phyloP scores from a whole-genome alignment of 192 early-diverging fungal genomes.

The Coemansia sp. region DNA sequence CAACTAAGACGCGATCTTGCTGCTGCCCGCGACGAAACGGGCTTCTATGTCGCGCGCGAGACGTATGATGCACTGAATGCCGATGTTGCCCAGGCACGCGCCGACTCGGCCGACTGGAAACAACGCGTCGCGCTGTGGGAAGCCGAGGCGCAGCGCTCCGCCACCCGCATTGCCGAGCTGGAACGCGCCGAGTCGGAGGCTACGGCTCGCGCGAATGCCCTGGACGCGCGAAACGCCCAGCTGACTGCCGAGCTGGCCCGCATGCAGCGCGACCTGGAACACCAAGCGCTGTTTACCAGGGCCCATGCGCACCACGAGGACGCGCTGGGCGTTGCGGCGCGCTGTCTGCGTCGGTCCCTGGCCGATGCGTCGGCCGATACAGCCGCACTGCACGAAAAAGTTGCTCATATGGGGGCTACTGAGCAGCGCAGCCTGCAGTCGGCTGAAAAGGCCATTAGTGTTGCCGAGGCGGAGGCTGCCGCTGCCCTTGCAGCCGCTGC shows the following conservation, averaged over 20 bases:
- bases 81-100: constrained; percentile 1
- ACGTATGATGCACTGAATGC: constrained; percentile 51
- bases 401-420: constrained; percentile 15
- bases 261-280: constrained; percentile 40
- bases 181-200: not conserved
- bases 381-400: constrained; percentile 9
- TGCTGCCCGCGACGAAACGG: constrained; percentile 78
- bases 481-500: not conserved
- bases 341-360: constrained; percentile 13
- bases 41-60: constrained; percentile 71
- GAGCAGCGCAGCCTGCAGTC: constrained; percentile 18
- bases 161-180: not conserved
- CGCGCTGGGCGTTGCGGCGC: constrained; percentile 35
- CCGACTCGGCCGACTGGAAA: constrained; percentile 27
- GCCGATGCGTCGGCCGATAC: not conserved
- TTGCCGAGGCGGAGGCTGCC: constrained; percentile 1
- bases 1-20: constrained; percentile 72
- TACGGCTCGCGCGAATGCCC: too few species aligned
- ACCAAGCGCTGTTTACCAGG: constrained; percentile 33
- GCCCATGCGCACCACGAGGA: constrained; percentile 52
- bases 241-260: not conserved
- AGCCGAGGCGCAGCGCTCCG: constrained; percentile 9
- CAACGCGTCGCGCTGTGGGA: constrained; percentile 29
- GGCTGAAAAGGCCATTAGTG: not conserved
- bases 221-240: too few species aligned